A percentile compares a stretch with the other conserved stretches of the same genome.
phyloP scores from a whole-genome alignment of 257 asterid species.

The Solanum rostratum region DNA sequence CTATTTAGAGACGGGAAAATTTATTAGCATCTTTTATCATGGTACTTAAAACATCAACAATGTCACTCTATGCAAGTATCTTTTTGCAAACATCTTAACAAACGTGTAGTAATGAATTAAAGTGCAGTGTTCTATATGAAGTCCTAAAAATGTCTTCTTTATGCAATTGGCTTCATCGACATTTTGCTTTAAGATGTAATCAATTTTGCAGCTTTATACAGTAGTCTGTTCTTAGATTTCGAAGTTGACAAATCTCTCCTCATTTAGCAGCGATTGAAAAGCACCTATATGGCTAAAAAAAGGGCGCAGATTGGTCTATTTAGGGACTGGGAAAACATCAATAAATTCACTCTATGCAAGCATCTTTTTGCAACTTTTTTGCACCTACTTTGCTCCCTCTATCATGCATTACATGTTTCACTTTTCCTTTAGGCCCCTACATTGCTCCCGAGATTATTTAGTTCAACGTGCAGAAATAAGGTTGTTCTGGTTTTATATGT shows the following conservation, averaged over 20 bases:
- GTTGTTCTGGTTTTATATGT: not conserved
- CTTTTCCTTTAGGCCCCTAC: not conserved
- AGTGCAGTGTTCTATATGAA: constrained; percentile 20
- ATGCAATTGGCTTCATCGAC: not conserved
- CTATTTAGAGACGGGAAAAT: too few species aligned
- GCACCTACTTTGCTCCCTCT: not conserved
- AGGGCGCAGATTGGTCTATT: not conserved
- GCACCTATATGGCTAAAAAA: too few species aligned
- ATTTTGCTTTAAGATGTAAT: not conserved
- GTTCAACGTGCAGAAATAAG: not conserved
- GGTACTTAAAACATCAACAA: not conserved
- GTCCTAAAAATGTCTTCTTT: not conserved
- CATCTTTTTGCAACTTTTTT: too few species aligned
- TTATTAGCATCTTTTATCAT: not conserved
- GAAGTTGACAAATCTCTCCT: not conserved
- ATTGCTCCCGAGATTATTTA: not conserved
- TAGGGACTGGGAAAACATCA: not conserved
- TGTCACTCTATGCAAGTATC: not conserved
- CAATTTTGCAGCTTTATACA: not conserved
- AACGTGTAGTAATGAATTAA: constrained; percentile 13
- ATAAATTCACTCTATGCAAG: too few species aligned
- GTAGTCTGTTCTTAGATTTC: not conserved
- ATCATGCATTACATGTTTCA: not conserved
- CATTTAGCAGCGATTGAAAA: not conserved
- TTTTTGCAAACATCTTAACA: too few species aligned